Conservation (phyloP, 139 green algal genomes). For the Diplosphaera chodatii region DNA sequence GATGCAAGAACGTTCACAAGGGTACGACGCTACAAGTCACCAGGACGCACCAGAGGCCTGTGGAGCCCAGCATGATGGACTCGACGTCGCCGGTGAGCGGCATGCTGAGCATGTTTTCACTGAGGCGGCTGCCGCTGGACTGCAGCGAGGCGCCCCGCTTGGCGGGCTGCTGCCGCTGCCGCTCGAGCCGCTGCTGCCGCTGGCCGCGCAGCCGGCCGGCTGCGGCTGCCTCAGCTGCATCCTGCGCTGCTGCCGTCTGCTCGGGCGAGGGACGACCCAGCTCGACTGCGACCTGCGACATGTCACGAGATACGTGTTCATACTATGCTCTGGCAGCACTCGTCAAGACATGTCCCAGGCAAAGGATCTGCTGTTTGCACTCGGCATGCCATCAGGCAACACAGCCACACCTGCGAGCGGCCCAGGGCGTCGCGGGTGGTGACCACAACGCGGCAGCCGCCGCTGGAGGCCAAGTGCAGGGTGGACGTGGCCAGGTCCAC, state of each 20-base stretch:
- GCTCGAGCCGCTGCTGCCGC: not conserved
- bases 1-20: too few species aligned
- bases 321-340: too few species aligned
- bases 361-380: too few species aligned
- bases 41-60: constrained; percentile 24
- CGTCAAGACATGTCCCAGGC: too few species aligned
- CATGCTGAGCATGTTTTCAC: not conserved
- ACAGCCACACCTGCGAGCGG: not conserved
- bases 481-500: constrained; percentile 10
- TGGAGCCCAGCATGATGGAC: constrained; percentile 17
- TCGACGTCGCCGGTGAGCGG: constrained; percentile 8
- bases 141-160: not conserved
- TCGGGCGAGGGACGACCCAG: not conserved
- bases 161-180: not conserved
- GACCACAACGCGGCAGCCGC: constrained; percentile 10
- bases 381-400: too few species aligned
- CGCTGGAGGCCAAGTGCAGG: constrained; percentile 9
- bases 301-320: too few species aligned
- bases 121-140: not conserved
- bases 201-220: not conserved
- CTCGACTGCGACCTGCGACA: not conserved
- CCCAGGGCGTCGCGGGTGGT: not conserved
- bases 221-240: not conserved
- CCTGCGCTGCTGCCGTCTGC: not conserved
- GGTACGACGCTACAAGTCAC: too few species aligned